Evolutionary conservation across 345 rosid species (phyloP).

Genomic region (Syzygium aromaticum): DNA sequence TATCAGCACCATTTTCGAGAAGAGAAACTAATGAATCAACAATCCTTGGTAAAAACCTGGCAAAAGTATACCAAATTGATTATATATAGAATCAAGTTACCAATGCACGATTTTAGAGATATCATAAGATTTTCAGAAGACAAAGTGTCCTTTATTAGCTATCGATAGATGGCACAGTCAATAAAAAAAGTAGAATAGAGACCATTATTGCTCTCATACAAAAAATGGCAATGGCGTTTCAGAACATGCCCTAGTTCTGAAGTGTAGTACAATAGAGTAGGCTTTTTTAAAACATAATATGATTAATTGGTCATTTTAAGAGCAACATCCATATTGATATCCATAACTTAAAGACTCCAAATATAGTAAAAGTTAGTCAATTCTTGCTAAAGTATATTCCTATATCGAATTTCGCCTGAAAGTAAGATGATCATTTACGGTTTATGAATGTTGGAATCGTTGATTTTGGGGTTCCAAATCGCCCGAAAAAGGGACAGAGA

Average conservation of each 20-base stretch:
- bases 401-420: neutral
- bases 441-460: neutral
- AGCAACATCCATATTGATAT: neutral
- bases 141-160: neutral
- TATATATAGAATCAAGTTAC: neutral
- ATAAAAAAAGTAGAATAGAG: neutral
- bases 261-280: neutral
- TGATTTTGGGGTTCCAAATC: neutral
- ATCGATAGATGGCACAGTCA: neutral
- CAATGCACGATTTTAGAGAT: neutral
- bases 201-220: neutral
- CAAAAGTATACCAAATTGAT: conserved; percentile 7
- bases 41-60: conserved; percentile 62
- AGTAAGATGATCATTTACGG: neutral
- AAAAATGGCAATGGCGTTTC: neutral
- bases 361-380: neutral
- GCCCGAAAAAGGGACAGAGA: neutral
- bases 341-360: neutral
- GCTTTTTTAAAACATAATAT: neutral
- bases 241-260: neutral
- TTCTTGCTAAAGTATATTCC: neutral
- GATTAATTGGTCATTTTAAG: neutral
- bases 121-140: neutral
- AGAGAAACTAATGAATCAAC: conserved; percentile 49
- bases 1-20: conserved; percentile 68